Percentiles rank a stretch among this genome's conserved stretches.
phyloP scores from a whole-genome alignment of 352 stramenopile species.

The Hyaloperonospora arabidopsidis region DNA sequence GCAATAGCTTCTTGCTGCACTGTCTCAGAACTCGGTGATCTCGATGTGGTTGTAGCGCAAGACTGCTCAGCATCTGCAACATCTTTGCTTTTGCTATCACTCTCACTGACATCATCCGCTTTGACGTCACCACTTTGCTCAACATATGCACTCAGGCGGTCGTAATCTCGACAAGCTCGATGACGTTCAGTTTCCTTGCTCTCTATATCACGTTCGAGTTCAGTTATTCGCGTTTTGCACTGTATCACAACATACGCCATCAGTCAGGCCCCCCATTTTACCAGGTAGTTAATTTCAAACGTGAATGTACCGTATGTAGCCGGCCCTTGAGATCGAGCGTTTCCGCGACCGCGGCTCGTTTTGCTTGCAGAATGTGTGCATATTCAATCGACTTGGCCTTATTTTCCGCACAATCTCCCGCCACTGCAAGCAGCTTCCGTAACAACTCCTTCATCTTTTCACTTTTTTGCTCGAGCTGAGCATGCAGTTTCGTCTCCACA shows the following conservation, averaged over 20 bases:
- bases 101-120: slow-evolving; percentile 8
- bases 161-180: slow-evolving; percentile 64
- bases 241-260: slow-evolving; percentile 20
- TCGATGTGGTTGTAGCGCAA: slow-evolving; percentile 10
- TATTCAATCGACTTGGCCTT: slow-evolving; percentile 37
- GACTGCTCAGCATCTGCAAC: slow-evolving; percentile 18
- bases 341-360: slow-evolving; percentile 39
- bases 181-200: slow-evolving; percentile 73
- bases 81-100: slow-evolving; percentile 22
- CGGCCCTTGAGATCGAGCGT: slow-evolving; percentile 42
- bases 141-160: slow-evolving; percentile 56
- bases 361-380: slow-evolving; percentile 48
- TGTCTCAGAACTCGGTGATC: slow-evolving; percentile 6
- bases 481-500: slow-evolving; percentile 34
- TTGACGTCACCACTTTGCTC: slow-evolving; percentile 28
- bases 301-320: slow-evolving; percentile 42
- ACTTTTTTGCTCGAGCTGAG: slow-evolving; percentile 34
- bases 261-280: slow-evolving; percentile 6
- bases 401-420: slow-evolving; percentile 14
- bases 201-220: slow-evolving; percentile 61
- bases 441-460: slow-evolving; percentile 30
- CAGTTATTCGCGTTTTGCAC: slow-evolving; percentile 46
- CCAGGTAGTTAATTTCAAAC: background rate
- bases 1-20: slow-evolving; percentile 31
- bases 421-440: slow-evolving; percentile 27